Evolutionary conservation across 1,139 yeast species (phyloP), one percentile per base, ranked within the genome.

Genomic region (Magnusiomyces sp.): DNA sequence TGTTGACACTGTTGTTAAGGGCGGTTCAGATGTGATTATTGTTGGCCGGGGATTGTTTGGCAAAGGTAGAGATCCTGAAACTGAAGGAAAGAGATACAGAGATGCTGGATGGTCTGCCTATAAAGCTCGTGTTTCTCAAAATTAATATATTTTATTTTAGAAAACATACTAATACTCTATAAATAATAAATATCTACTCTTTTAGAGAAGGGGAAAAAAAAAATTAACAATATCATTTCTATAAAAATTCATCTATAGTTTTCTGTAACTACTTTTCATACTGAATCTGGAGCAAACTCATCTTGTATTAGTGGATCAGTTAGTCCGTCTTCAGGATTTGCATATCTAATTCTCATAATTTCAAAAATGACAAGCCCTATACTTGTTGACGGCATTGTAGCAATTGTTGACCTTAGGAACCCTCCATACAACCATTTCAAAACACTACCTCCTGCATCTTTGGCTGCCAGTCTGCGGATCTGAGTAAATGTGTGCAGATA

Each of bases 31-130:
- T 66, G 77, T 94, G 50, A 89, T 94, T 50, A 94, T 94, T 65
- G 99, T 94, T 17, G 99, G 99, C 10, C 80, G 99, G 67, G 98
- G 98, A 0, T 74, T 94, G 53, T 89, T 86, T 65, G 97, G 94
- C n/a, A 86, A 88, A 62, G 97, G 95, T 13, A 81, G 97, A 69
- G 95, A 92, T 63, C 95, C 97, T 6, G 74, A 72, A 1, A 83
- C 72, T 2, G 97, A 94, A 68, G 95, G 96, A 37, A 75, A 81
- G 62, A 79, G 98, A 63, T 94, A 94, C 69, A 80, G 86, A 69
- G 77, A 77, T 52, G 97, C 97, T 11, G 97, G 97, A 2, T 92
- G 98, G 98, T 75, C 76, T 19, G 95, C 97, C 2, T 92, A 92
- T 45, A 50, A 50, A 39, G 45, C 31, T 5, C 31, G 45, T 6